Evolutionary conservation across 495 filamentous ascomycete species (phyloP), one percentile per base, ranked within the genome.

Genomic region (Hypoxylon intermedium): DNA sequence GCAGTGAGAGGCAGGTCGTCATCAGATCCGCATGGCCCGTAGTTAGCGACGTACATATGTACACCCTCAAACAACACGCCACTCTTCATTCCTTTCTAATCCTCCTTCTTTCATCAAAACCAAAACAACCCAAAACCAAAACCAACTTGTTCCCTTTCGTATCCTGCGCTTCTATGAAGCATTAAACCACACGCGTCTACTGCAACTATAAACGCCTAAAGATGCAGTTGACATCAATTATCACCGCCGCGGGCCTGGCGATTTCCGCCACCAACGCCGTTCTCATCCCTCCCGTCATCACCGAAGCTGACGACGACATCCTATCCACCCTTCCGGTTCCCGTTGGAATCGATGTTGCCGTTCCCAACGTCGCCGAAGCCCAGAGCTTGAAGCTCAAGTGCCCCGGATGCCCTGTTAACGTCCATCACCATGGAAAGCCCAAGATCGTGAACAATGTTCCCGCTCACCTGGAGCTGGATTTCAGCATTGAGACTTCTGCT

Each of bases 381-480:
- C 58, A 72, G 18, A 53, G 24, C 26, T 38, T 80, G 50, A 60
- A 75, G 19, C 48, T 81, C 42, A 72, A 74, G 28, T 80, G 78
- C 34, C 78, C 76, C 11, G 74, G 74, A 28, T 80, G 78, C 37
- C 70, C 75, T 6, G 34, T 78, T 15, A 58, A 59, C 40, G 37
- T 74, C 16, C 56, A 63, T 34, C 60, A 58, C 12, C 61, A 65
- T 23, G 70, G 58, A 40, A 50, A 69, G 13, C 28, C 37, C 28
- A 53, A 63, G 21, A 36, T 65, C 38, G 13, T 67, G 6, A 67
- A 66, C 40, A 55, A 74, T 34, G 60, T 71, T 31, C 63, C 70
- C 7, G 77, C 67, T 55, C 74, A 75, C 45, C 68, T 81, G 36
- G 73, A 75, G 37, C 64, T 81, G 19, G 48, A 67, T 31, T 78